Evolutionary conservation across 768 basidiomycete species (phyloP).

Genomic region (Tulasnella sp.): DNA sequence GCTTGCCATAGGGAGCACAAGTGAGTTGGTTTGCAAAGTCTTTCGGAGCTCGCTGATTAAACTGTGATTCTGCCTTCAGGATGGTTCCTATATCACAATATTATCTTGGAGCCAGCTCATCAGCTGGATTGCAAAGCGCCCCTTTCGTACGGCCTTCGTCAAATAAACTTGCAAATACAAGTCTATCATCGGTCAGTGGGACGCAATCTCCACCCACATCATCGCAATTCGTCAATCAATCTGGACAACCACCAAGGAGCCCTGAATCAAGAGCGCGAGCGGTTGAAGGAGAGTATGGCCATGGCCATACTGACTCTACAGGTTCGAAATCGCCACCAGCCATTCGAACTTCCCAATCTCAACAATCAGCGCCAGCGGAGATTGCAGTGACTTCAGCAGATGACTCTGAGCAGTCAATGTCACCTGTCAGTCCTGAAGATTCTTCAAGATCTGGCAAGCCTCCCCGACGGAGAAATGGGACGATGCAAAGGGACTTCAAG

Average conservation of each 20-base stretch:
- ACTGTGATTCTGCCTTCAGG: no score
- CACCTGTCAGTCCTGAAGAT: constrained; percentile 14
- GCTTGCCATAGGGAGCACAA: constrained; percentile 78
- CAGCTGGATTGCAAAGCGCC: constrained; percentile 34
- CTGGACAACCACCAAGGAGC: constrained; percentile 22
- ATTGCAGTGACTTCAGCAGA: no score
- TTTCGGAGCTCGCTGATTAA: background rate
- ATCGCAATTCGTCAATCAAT: constrained; percentile 25
- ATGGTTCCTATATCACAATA: constrained; percentile 78
- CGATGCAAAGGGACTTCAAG: constrained; percentile 66
- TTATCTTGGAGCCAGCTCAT: constrained; percentile 60
- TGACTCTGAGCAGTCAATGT: constrained; percentile 15
- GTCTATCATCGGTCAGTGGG: constrained; percentile 28
- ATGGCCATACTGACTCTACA: no score
- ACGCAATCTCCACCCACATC: constrained; percentile 29
- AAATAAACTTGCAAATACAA: constrained; percentile 63
- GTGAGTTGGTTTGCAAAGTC: constrained; percentile 32
- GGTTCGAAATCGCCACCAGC: no score
- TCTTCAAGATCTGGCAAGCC: constrained; percentile 7
- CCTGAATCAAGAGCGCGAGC: constrained; percentile 30
- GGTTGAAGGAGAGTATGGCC: no score
- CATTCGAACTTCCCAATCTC: no score
- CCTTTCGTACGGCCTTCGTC: constrained; percentile 39
- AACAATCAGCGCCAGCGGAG: no score
- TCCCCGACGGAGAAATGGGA: constrained; percentile 37